Percentiles rank a stretch among this genome's conserved stretches.
Evolutionary conservation across 108 stramenopile species (phyloP).

Genomic region (Nitzschia sp.): DNA sequence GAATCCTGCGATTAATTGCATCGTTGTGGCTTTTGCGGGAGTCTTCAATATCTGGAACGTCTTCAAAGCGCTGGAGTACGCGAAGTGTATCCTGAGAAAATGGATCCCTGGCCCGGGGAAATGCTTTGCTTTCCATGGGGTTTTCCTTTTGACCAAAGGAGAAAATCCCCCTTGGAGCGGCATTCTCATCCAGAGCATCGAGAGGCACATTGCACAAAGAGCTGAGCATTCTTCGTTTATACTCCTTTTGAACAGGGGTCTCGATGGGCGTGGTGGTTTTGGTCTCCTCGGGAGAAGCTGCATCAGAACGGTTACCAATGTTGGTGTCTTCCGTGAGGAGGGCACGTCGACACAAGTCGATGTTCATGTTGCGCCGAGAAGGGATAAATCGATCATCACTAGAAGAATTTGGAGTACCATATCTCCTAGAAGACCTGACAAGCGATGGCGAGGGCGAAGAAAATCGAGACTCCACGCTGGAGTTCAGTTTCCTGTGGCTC

Average conservation of each 20-base stretch:
- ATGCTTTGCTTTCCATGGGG: not conserved
- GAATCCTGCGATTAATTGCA: slow-evolving; percentile 74
- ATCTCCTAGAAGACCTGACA: slow-evolving; percentile 8
- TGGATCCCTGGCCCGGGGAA: slow-evolving; percentile 36
- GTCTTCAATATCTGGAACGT: slow-evolving; percentile 6
- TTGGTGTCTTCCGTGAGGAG: slow-evolving; percentile 53
- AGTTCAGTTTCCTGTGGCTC: slow-evolving; percentile 10
- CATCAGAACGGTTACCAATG: slow-evolving; percentile 3
- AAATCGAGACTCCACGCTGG: slow-evolving; percentile 7
- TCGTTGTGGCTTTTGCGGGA: slow-evolving; percentile 6
- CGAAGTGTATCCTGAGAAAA: slow-evolving; percentile 51
- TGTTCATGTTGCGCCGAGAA: slow-evolving; percentile 74
- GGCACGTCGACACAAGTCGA: slow-evolving; percentile 67
- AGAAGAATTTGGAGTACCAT: slow-evolving; percentile 5
- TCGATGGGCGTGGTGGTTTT: slow-evolving; percentile 31
- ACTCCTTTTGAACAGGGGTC: slow-evolving; percentile 80
- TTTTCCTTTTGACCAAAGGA: slow-evolving; percentile 32
- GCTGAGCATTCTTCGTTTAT: slow-evolving; percentile 78
- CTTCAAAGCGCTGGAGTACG: slow-evolving; percentile 36
- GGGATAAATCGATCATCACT: slow-evolving; percentile 83
- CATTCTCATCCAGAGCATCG: slow-evolving; percentile 47
- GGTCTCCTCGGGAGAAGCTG: slow-evolving; percentile 15
- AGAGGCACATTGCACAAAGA: slow-evolving; percentile 77
- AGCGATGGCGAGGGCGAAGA: slow-evolving; percentile 27
- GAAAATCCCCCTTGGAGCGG: slow-evolving; percentile 33